Percentiles rank a stretch among this genome's conserved stretches.
These are phyloP conservation scores for Torrubiella hemipterigena DNA, from an alignment of 2,329 filamentous ascomycete genomes.

Conservation along the genomic window DNA sequence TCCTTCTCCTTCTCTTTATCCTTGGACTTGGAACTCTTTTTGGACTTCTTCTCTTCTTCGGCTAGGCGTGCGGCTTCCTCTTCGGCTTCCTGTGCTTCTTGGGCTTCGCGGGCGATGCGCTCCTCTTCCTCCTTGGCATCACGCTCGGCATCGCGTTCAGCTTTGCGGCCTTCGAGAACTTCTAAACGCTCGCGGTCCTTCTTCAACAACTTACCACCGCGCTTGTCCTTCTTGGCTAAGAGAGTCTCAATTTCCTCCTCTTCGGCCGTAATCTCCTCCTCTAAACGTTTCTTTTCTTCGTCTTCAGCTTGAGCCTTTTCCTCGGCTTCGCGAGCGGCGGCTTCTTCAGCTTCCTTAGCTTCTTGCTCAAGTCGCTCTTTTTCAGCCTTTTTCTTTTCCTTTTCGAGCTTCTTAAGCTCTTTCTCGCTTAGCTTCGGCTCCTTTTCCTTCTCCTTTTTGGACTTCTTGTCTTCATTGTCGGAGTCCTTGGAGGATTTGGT, in stretches of 20 bases:
- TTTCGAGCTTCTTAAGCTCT: slow-evolving; percentile 38
- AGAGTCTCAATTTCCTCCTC: slow-evolving; percentile 27
- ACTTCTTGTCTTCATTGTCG: too few relatives aligned
- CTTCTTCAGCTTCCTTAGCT: slow-evolving; percentile 12
- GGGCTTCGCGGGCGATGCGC: slow-evolving; percentile 16
- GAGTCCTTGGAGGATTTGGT: slow-evolving; percentile 31
- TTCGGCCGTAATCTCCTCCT: slow-evolving; percentile 13
- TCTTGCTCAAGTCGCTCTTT: slow-evolving; percentile 16
- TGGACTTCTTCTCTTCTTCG: slow-evolving; percentile 29
- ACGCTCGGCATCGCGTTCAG: slow-evolving; percentile 10
- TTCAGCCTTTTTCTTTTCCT: slow-evolving; percentile 31
- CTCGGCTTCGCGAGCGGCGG: slow-evolving; percentile 15
- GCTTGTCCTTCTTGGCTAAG: slow-evolving; percentile 37
- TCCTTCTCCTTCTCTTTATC: slow-evolving; percentile 18
- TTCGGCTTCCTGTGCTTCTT: slow-evolving; percentile 18
- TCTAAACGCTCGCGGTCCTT: slow-evolving; percentile 17
- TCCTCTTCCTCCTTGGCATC: slow-evolving; percentile 14
- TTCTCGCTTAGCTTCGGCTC: slow-evolving; percentile 35
- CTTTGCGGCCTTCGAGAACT: slow-evolving; percentile 10
- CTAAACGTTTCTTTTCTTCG: too few relatives aligned
- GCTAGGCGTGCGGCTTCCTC: slow-evolving; percentile 23
- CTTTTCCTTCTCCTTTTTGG: slow-evolving; percentile 27
- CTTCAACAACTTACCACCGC: slow-evolving; percentile 25
- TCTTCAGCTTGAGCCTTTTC: slow-evolving; percentile 15
- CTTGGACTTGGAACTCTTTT: slow-evolving; percentile 24